These are phyloP conservation scores for Hypoxylon cercidicola DNA, from an alignment of 495 filamentous ascomycete species.

Conservation along the genomic window DNA sequence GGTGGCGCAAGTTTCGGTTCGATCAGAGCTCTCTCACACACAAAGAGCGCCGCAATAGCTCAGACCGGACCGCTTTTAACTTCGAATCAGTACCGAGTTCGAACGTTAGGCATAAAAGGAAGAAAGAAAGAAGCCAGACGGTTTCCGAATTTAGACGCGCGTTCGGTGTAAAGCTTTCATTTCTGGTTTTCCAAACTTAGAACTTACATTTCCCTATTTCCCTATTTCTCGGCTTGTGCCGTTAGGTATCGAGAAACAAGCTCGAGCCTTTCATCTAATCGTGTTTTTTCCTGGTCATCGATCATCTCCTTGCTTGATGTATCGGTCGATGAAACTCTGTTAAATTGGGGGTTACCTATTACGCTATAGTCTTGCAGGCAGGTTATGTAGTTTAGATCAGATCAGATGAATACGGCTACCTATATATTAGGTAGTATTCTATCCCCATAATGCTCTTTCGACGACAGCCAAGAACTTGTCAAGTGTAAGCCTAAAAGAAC, in stretches of 20 bases:
- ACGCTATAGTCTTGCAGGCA: background rate
- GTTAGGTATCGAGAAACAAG: background rate
- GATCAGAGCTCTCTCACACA: constrained; percentile 28
- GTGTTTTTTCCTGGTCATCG: background rate
- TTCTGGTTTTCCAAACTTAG: constrained; percentile 14
- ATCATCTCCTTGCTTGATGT: background rate
- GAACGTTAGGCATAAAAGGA: constrained; percentile 10
- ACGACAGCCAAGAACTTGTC: constrained; percentile 37
- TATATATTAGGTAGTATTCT: background rate
- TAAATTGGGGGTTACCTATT: constrained; percentile 5
- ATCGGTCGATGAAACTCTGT: constrained; percentile 10
- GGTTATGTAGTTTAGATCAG: background rate
- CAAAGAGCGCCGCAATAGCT: constrained; percentile 18
- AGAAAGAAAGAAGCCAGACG: constrained; percentile 5
- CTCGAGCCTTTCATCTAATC: constrained; percentile 12
- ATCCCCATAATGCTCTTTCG: constrained; percentile 8
- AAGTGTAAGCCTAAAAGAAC: constrained; percentile 35
- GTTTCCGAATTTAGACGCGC: constrained; percentile 21
- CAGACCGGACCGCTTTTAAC: constrained; percentile 23
- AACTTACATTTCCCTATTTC: constrained; percentile 16
- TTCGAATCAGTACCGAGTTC: constrained; percentile 14
- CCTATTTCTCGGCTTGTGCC: too few species aligned
- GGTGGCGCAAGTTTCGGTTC: constrained; percentile 12
- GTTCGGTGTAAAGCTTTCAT: constrained; percentile 14
- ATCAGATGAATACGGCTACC: too few species aligned